Conservation (phyloP, 2,329 filamentous ascomycete species). For the Chalaropsis ovoidea region DNA sequence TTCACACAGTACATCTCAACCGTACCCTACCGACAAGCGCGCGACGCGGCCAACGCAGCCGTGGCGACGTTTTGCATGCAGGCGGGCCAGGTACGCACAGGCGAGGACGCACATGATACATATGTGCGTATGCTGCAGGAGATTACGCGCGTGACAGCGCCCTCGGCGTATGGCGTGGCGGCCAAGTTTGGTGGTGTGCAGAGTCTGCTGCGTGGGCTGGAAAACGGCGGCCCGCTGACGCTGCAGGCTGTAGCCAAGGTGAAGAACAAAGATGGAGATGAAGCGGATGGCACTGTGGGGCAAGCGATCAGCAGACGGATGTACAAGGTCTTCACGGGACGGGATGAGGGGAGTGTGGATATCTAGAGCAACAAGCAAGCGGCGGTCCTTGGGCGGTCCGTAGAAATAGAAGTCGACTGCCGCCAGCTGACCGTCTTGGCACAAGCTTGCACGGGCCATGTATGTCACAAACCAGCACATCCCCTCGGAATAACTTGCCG, state of each 20-base stretch:
- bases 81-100: constrained; percentile 61
- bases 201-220: constrained; percentile 50
- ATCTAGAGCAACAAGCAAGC: constrained; percentile 33
- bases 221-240: constrained; percentile 46
- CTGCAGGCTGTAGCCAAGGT: constrained; percentile 53
- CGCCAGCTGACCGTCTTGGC: background rate
- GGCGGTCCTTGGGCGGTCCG: background rate
- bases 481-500: background rate
- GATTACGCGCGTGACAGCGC: constrained; percentile 58
- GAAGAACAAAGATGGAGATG: constrained; percentile 47
- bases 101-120: constrained; percentile 54
- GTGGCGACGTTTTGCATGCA: constrained; percentile 69
- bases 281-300: constrained; percentile 47
- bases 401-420: background rate
- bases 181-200: constrained; percentile 49
- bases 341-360: constrained; percentile 47
- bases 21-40: constrained; percentile 56
- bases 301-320: constrained; percentile 49
- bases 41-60: constrained; percentile 40
- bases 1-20: constrained; percentile 74
- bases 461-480: no score
- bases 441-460: background rate
- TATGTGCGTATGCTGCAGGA: constrained; percentile 69
- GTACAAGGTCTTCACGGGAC: constrained; percentile 49
- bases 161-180: constrained; percentile 60